Conservation (phyloP, 1,284 basidiomycete genomes). For the Tetrapyrgos nigripes region DNA sequence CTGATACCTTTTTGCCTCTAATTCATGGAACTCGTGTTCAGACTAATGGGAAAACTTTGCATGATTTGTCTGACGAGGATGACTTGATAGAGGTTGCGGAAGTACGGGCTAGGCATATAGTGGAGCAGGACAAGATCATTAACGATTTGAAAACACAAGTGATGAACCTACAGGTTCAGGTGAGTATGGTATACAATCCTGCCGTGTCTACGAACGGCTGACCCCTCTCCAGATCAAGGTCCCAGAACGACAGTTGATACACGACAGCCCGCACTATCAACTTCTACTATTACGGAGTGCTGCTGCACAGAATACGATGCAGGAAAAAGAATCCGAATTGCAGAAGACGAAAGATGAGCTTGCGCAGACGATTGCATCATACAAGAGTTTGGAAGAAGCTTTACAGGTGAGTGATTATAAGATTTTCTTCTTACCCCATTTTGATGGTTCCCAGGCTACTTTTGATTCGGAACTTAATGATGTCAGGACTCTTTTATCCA, state of each 20-base stretch:
- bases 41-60: slow-evolving; percentile 32
- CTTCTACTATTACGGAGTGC: neutral
- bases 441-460: slow-evolving; percentile 44
- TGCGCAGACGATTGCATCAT: slow-evolving; percentile 41
- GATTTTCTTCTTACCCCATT: slow-evolving; percentile 13
- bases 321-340: slow-evolving; percentile 33
- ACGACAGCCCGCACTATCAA: slow-evolving; percentile 12
- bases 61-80: slow-evolving; percentile 5
- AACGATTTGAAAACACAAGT: slow-evolving; percentile 47
- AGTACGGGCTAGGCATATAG: slow-evolving; percentile 48
- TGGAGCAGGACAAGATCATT: slow-evolving; percentile 52
- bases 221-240: neutral
- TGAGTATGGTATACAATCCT: slow-evolving; percentile 33
- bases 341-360: slow-evolving; percentile 38
- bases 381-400: slow-evolving; percentile 54
- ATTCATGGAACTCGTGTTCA: slow-evolving; percentile 41
- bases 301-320: slow-evolving; percentile 42
- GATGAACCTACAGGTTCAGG: slow-evolving; percentile 51
- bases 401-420: slow-evolving; percentile 42
- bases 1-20: slow-evolving; percentile 46
- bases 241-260: slow-evolving; percentile 41
- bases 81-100: slow-evolving; percentile 43
- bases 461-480: slow-evolving; percentile 59
- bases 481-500: slow-evolving; percentile 58
- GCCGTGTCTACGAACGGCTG: neutral